These are phyloP conservation scores for Rubus idaeus DNA, from an alignment of 306 rosid species.

Conservation along the genomic window DNA sequence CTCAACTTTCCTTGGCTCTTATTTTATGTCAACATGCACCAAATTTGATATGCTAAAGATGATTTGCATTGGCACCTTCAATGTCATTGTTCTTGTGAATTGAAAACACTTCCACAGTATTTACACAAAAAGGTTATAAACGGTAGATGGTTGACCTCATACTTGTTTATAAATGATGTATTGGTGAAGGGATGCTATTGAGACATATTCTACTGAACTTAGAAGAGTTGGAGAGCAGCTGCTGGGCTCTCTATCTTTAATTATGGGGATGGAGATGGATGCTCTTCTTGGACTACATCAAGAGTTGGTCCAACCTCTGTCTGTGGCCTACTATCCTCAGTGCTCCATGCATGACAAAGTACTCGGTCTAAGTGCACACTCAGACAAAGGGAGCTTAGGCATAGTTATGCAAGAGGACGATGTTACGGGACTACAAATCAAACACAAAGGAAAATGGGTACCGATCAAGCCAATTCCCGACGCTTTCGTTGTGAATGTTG, in stretches of 20 bases:
- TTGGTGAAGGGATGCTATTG: constrained; percentile 36
- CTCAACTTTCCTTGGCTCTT: not conserved
- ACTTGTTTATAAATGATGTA: not conserved
- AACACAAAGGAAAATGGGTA: constrained; percentile 16
- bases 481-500: constrained; percentile 28
- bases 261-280: constrained; percentile 37
- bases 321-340: constrained; percentile 43
- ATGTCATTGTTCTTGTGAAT: constrained; percentile 1
- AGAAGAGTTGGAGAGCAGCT: constrained; percentile 34
- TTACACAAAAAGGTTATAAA: not conserved
- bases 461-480: constrained; percentile 21
- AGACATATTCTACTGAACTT: constrained; percentile 36
- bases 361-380: constrained; percentile 47
- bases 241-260: constrained; percentile 28
- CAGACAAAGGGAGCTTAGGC: constrained; percentile 37
- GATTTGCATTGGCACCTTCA: not conserved
- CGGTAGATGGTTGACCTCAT: constrained; percentile 1
- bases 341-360: constrained; percentile 42
- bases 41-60: not conserved
- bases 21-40: not conserved
- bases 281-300: constrained; percentile 34
- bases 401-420: constrained; percentile 41
- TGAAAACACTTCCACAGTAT: not conserved
- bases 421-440: constrained; percentile 35
- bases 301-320: constrained; percentile 29